Evolutionary conservation across 2,329 filamentous ascomycete species (phyloP), one percentile per base, ranked within the genome.

Genomic region (Penicillium sp.): DNA sequence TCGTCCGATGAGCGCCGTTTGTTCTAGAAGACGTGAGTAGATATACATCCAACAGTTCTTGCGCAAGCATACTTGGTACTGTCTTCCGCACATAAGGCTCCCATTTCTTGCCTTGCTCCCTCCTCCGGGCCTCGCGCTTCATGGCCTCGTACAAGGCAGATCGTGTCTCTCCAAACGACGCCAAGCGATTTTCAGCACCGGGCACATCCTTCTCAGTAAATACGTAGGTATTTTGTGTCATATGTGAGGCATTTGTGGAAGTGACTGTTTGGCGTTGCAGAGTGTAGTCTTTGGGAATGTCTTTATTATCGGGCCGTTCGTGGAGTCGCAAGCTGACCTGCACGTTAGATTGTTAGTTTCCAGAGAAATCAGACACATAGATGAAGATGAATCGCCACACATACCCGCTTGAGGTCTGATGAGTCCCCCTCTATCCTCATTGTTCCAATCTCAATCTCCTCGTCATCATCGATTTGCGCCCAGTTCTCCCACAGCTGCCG

Each of bases 121-220:
- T 75, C 58, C 77, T 76, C 37, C 71, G 72, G 40, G 71, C 69
- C 46, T 79, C 76, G 14, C 76, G 71, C 64, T 77, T 77, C 69
- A 74, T 73, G 25, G 75, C 67, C 60, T 79, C 76, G 55, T 78
- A 79, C 25, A 79, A 66, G 41, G 74, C 74, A n/a, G 76, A 78
- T 48, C 75, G 72, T n/a, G 69, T 70, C 55, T 77, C 73, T 37
- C 75, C 76, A 52, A 77, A 77, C 20, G 73, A 67, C 18, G 74
- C 70, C 51, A 73, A 68, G 18, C 75, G 75, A 45, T 77, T 77
- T 57, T 81, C 82, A 75, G 86, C 92, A 35, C 90, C 90, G 0
- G 92, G 89, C 22, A 96, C 82, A 68, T 97, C 91, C 72, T 96
- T 92, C 75, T 99, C 94, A 40, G 89, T 92, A 70, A 99, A 99